Base-by-base conservation (phyloP, 2,329 filamentous ascomycete genomes). In the Penicillium sp. region DNA sequence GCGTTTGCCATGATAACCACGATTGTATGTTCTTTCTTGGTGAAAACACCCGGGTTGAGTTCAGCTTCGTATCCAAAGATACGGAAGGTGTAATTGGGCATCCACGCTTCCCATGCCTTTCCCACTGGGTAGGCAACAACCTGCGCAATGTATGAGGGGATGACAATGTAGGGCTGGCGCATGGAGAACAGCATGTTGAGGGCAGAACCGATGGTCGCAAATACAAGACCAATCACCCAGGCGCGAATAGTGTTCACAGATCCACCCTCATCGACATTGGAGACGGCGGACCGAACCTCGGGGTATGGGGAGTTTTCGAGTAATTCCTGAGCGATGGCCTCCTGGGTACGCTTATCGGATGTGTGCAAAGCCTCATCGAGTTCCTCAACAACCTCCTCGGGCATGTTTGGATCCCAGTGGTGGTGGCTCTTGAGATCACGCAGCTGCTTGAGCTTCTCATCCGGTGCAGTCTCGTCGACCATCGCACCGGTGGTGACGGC, bases 261-360 rank as follows among this genome's bases (percentile, higher is more conserved):
- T 25, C 86, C 75, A 62, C 86, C 84, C 61, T 85, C 79, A 63
- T 88, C 85, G 65, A 81, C 80, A 67, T 87, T 87, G 57, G 82
- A 77, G 18, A 88, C 85, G 18, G 86, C 82, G 27, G 85, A 82
- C 61, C 85, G 82, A 32, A 87, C 85, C 73, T 87, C 85, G 37
- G 84, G 83, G 65, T 87, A 88, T 3, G 85, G 85, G 46, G 85
- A 87, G 68, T 87, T 84, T 54, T 87, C 84, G 66, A 86, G 79
- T 64, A 86, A 76, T 55, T 82, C 81, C 61, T 82, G 79, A 63
- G 85, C 82, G 60, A 86, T 79, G 56, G 80, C 78, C 47, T 82
- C 71, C 52, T 81, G 82, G 68, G 82, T 81, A 62, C 81, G 81
- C 60, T 79, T 75, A 69, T 85, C 81, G 55, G 79, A 77, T 2